Evolutionary conservation across 208 protist genomes (phyloP), one percentile per base, ranked within the genome.

Genomic region (Acanthamoeba healyi): DNA sequence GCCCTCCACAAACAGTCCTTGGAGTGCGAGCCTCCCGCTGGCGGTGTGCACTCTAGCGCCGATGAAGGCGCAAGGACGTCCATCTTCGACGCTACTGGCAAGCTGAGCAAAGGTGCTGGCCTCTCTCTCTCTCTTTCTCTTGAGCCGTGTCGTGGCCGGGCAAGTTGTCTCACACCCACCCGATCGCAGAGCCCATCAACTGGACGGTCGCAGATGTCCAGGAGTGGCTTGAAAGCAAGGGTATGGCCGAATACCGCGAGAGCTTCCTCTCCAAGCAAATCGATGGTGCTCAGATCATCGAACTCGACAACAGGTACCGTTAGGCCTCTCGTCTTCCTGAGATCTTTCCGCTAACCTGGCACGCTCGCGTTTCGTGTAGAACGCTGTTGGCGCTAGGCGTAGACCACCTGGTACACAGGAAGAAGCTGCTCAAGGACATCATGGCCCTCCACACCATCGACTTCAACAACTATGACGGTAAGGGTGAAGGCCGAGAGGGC

Each of bases 381-480:
- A 91, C 49, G 12, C 56, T 91, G 84, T n/a, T 91, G 22, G 49
- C 84, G 17, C 84, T 91, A 14, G 84, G 84, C 49, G 58, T 91
- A 36, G 84, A 72, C 56, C 49, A 91, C 38, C 84, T 91, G 38
- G 84, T 91, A 34, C 56, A 91, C 38, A 38, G 84, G 58, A 91
- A 91, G 84, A 91, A 91, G 58, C 58, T 91, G 54, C 84, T 91
- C 36, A 91, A 91, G 58, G 84, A 91, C 56, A 91, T 91, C 46
- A 38, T 74, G 58, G 84, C 84, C 42, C 58, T 91, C 7, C 56
- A 74, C 56, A 49, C 84, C 24, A 72, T 72, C 24, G 49, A 91
- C 58, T 74, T 65, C 84, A 91, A 44, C 84, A 72, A 72, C 58
- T 74, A 91, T 29, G 77, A 86, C 7, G 9, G 10, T 0, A 86